Percentiles rank a stretch among this genome's conserved stretches.
Conservation (phyloP, 1,284 basidiomycete genomes). For the Athelia sp. region DNA sequence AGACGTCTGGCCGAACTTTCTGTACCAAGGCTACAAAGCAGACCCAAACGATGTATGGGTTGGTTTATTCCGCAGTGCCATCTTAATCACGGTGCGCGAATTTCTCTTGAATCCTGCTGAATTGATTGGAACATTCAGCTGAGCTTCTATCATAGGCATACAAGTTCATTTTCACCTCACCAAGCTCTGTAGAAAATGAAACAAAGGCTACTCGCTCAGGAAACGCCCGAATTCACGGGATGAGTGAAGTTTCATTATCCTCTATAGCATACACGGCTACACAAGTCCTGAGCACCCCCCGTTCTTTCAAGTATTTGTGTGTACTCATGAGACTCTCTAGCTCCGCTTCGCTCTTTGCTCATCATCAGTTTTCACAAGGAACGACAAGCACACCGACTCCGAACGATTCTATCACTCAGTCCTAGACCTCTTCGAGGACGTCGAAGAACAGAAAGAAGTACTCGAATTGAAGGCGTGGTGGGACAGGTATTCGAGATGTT, state of each 20-base stretch:
- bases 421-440: not conserved
- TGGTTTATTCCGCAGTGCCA: not conserved
- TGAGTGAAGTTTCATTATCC: not conserved
- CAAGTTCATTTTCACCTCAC: not conserved
- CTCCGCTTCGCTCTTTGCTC: not conserved
- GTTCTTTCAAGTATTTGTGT: not conserved
- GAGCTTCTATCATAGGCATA: not conserved
- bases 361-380: not conserved
- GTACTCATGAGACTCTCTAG: not conserved
- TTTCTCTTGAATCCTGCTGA: not conserved
- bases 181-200: not conserved
- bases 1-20: not conserved
- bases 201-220: not conserved
- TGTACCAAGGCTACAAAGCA: not conserved
- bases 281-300: not conserved
- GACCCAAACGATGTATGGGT: not conserved
- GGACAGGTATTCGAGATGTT: too few relatives aligned
- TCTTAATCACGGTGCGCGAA: not conserved
- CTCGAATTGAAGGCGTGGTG: not conserved
- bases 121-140: too few relatives aligned
- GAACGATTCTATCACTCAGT: not conserved
- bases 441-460: not conserved
- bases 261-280: not conserved
- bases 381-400: not conserved
- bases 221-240: not conserved